Evolutionary conservation across 257 asterid genomes (phyloP), one percentile per base, ranked within the genome.

Genomic region (Petrea volubilis): DNA sequence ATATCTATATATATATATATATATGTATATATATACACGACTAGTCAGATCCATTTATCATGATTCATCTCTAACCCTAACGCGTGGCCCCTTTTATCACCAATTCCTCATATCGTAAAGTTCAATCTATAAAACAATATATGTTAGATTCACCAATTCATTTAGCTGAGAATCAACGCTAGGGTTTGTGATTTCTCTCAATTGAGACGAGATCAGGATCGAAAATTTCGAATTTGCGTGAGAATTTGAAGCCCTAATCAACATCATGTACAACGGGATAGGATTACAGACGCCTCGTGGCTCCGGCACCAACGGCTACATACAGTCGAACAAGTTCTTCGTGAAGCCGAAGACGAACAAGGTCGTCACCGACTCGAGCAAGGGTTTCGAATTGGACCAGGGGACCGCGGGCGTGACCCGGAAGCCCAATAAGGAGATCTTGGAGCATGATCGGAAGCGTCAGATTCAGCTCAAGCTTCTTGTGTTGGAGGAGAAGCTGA

Each of bases 391-490:
- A 0, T 78, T 80, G 33, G 95, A 78, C 12, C 82, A 91, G 50
- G 99, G 99, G 15, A 86, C 85, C 7, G 97, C 88, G 1, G 99
- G 97, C 0, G 70, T 87, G 23, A 43, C 83, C 20, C 80, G 93
- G 43, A 82, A 82, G 57, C 58, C 96, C 2, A 90, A 90, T 61
- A 70, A 82, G 76, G 99, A 90, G 36, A 92, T 92, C 10, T 67
- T 92, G 51, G 99, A 95, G 70, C 99, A 95, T 75, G 97, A 95
- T 46, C 90, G 97, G n/a, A 95, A 95, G 82, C 92, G 99, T 27
- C 91, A 82, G 85, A 88, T 92, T 68, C 80, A 95, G 75, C 78
- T 95, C 53, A 90, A 87, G 85, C 97, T 95, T 50, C 77, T 88
- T 6, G 86, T 83, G 36, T 82, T 95, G 67, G 97, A 92, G 79